Evolutionary conservation across 495 filamentous ascomycete genomes (phyloP), one percentile per base, ranked within the genome.

Genomic region (Hypoxylon crocopeplum): DNA sequence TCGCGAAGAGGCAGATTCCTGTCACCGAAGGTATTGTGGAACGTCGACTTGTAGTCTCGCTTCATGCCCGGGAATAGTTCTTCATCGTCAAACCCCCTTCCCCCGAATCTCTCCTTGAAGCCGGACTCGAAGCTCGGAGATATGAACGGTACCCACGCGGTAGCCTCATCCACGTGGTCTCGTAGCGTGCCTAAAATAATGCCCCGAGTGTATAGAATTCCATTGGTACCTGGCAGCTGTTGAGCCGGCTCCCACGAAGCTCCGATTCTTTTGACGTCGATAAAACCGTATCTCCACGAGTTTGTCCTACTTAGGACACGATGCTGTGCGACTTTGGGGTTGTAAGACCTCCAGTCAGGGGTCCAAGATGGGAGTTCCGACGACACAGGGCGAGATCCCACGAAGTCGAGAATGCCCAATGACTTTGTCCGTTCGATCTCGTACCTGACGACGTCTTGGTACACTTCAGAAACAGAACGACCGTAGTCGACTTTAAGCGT

Each of bases 271-370:
- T 45, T 8, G 1, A 45, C 38, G 17, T 58, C 55, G 10, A 58
- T 45, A 17, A 50, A 58, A 0, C 55, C 55, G 12, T 58, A 50
- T 15, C 45, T 58, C 55, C 55, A 58, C 12, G 46, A 58, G 11
- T 58, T 50, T 7, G 55, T 50, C 17, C 47, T 58, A 38, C 32
- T 50, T 13, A 58, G 16, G 4, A 58, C 46, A 20, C 55, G 46
- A 36, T 58, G 46, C 37, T 44, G 55, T 3, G 46, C 45, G 0
- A 58, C 0, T 27, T 36, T 25, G 11, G 37, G 29, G 12, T 50
- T 30, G 21, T 50, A 49, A 8, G 29, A 12, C 15, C 46, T 58
- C 55, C 55, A 58, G 17, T 58, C 46, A 29, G 55, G 55, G 12
- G 37, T 44, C 54, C 54, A 57, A 4, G 45, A 57, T 10, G 54